Conservation (phyloP, 768 basidiomycete genomes). For the Termitomyces sp. region DNA sequence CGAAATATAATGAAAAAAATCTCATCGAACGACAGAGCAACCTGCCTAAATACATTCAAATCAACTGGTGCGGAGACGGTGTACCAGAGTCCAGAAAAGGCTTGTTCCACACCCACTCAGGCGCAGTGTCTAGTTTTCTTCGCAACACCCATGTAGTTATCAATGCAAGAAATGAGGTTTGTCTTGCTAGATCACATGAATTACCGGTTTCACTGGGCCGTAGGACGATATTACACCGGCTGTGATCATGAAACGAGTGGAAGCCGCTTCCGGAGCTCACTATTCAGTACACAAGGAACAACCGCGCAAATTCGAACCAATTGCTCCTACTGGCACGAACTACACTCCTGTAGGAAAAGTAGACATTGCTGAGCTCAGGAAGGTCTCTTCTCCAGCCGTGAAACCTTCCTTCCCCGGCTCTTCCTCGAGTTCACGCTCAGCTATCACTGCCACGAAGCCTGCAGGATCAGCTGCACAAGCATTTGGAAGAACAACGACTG, state of each 20-base stretch:
- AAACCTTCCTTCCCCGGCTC: constrained; percentile 36
- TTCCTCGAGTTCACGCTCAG: constrained; percentile 40
- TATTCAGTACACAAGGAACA: constrained; percentile 81
- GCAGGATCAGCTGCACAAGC: constrained; percentile 34
- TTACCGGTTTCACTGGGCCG: neutral
- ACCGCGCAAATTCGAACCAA: constrained; percentile 69
- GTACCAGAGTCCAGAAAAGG: constrained; percentile 92
- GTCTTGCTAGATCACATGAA: constrained; percentile 14
- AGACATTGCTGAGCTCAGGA: constrained; percentile 59
- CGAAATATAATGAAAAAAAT: neutral
- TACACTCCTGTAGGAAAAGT: constrained; percentile 73
- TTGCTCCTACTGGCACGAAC: constrained; percentile 72
- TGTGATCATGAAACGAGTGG: constrained; percentile 81
- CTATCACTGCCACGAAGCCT: constrained; percentile 35
- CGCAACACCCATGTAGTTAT: constrained; percentile 83
- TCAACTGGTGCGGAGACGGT: constrained; percentile 97
- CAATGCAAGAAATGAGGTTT: constrained; percentile 80
- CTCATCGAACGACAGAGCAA: constrained; percentile 46
- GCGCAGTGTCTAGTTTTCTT: constrained; percentile 73
- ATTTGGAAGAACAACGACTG: constrained; percentile 32
- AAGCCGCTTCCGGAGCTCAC: constrained; percentile 83
- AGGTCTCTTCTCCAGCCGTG: constrained; percentile 28
- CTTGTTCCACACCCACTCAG: constrained; percentile 83
- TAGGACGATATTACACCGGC: constrained; percentile 72
- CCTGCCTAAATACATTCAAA: constrained; percentile 88